Percentiles rank a stretch among this genome's conserved stretches.
These are phyloP conservation scores for Yamadazyma triangularis DNA, from an alignment of 1,139 yeast genomes.

Conservation along the genomic window DNA sequence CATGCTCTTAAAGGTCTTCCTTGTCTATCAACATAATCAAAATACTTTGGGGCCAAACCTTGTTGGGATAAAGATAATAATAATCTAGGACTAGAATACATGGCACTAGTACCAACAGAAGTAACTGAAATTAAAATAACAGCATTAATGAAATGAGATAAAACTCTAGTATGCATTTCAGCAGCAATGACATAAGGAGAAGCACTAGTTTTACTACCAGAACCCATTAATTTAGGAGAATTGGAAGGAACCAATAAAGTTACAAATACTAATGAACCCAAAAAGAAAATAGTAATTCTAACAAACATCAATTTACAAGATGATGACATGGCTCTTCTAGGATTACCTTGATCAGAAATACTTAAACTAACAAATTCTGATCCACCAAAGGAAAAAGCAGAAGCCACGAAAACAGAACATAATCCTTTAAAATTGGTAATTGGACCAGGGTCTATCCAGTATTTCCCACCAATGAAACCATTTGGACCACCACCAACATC, in stretches of 20 bases:
- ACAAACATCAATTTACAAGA: slow-evolving; percentile 40
- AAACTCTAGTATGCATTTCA: slow-evolving; percentile 31
- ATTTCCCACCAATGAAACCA: slow-evolving; percentile 43
- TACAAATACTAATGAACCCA: slow-evolving; percentile 38
- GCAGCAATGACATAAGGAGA: slow-evolving; percentile 47
- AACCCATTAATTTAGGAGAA: slow-evolving; percentile 37
- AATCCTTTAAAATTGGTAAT: slow-evolving; percentile 37
- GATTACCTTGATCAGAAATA: slow-evolving; percentile 40
- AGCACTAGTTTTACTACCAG: slow-evolving; percentile 31
- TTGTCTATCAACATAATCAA: slow-evolving; percentile 37
- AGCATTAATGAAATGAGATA: slow-evolving; percentile 40
- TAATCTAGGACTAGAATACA: slow-evolving; percentile 42
- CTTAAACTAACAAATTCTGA: slow-evolving; percentile 38
- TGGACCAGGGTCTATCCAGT: slow-evolving; percentile 43
- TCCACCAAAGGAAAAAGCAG: slow-evolving; percentile 37
- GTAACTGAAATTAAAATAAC: slow-evolving; percentile 43
- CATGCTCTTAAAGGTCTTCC: slow-evolving; percentile 44
- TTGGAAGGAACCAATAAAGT: slow-evolving; percentile 40
- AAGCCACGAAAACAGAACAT: slow-evolving; percentile 35
- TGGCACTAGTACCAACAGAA: slow-evolving; percentile 42
- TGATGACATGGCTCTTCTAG: slow-evolving; percentile 36
- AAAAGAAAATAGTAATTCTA: slow-evolving; percentile 34
- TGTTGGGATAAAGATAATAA: slow-evolving; percentile 42
- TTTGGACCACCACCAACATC: slow-evolving; percentile 37
- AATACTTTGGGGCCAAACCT: slow-evolving; percentile 39